Evolutionary conservation across 2,329 filamentous ascomycete genomes (phyloP).

Genomic region (Sporothrix brunneoviolacea): DNA sequence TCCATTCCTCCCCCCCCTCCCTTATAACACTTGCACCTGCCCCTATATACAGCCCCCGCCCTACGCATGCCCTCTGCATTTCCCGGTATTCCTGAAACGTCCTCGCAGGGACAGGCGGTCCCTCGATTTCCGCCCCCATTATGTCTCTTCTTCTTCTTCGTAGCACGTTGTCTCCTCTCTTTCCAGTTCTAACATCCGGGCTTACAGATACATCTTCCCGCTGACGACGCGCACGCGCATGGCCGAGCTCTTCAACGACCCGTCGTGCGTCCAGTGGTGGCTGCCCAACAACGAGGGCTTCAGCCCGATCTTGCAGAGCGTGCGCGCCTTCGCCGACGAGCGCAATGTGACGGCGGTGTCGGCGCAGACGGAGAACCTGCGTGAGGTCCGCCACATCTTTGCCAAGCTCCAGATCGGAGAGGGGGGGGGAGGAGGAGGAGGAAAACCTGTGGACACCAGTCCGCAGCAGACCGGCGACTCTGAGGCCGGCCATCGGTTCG

Average conservation of each 20-base stretch:
- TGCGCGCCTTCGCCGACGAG: slow-evolving; percentile 76
- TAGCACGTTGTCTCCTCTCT: too few species aligned
- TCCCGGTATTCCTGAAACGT: too few species aligned
- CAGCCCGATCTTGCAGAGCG: slow-evolving; percentile 64
- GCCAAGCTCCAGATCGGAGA: slow-evolving; percentile 48
- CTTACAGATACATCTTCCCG: slow-evolving; percentile 74
- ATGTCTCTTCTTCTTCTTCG: too few species aligned
- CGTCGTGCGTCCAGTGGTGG: slow-evolving; percentile 78
- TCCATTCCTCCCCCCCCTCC: too few species aligned
- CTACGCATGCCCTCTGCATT: too few species aligned
- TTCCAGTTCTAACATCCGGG: too few species aligned
- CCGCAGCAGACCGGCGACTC: background rate
- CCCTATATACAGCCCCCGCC: too few species aligned
- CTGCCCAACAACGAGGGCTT: slow-evolving; percentile 74
- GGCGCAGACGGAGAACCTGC: slow-evolving; percentile 56
- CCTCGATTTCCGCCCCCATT: too few species aligned
- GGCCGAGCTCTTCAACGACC: slow-evolving; percentile 66
- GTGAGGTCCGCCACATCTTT: slow-evolving; percentile 70
- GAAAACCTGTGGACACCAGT: background rate
- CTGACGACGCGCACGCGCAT: slow-evolving; percentile 66
- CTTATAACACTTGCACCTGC: too few species aligned
- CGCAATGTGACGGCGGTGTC: slow-evolving; percentile 56
- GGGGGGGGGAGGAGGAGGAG: background rate
- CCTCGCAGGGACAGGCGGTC: too few species aligned
- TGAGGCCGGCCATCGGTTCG: background rate